Conservation (phyloP, 352 stramenopile species). For the Pythium aquatile region DNA sequence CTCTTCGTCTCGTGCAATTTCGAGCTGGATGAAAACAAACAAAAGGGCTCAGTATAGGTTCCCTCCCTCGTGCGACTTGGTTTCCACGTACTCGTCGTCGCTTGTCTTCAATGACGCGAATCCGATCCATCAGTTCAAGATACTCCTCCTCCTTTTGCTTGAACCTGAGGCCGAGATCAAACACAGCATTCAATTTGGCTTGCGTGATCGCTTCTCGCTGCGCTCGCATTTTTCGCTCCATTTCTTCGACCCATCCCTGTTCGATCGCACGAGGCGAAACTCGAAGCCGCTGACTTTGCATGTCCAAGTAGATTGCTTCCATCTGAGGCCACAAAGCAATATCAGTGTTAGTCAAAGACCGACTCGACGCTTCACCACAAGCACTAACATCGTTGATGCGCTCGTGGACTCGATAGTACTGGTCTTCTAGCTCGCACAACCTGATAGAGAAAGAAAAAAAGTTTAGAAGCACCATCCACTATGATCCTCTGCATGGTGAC, state of each 20-base stretch:
- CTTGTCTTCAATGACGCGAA: constrained; percentile 45
- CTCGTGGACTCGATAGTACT: constrained; percentile 61
- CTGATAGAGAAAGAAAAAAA: constrained; percentile 25
- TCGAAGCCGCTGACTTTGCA: constrained; percentile 69
- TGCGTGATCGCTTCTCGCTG: constrained; percentile 60
- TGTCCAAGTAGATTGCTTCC: constrained; percentile 80
- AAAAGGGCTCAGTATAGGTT: background rate
- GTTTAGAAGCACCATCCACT: background rate
- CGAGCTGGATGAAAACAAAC: constrained; percentile 40
- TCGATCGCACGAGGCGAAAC: constrained; percentile 77
- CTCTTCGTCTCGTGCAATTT: constrained; percentile 74
- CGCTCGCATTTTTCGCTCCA: constrained; percentile 69
- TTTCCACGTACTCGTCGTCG: constrained; percentile 36
- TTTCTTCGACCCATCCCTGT: constrained; percentile 80
- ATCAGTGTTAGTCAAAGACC: background rate
- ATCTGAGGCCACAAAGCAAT: constrained; percentile 34
- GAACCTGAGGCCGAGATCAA: constrained; percentile 52
- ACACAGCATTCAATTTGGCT: constrained; percentile 58
- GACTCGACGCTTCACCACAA: background rate
- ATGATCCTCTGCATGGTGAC: background rate
- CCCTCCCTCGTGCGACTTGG: no score
- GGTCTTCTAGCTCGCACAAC: constrained; percentile 59
- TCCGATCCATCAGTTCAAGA: constrained; percentile 31
- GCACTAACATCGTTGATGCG: constrained; percentile 58
- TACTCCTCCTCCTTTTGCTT: constrained; percentile 55